These are phyloP conservation scores for Trichoderma sp. DNA, from an alignment of 2,329 filamentous ascomycete species.

Conservation along the genomic window DNA sequence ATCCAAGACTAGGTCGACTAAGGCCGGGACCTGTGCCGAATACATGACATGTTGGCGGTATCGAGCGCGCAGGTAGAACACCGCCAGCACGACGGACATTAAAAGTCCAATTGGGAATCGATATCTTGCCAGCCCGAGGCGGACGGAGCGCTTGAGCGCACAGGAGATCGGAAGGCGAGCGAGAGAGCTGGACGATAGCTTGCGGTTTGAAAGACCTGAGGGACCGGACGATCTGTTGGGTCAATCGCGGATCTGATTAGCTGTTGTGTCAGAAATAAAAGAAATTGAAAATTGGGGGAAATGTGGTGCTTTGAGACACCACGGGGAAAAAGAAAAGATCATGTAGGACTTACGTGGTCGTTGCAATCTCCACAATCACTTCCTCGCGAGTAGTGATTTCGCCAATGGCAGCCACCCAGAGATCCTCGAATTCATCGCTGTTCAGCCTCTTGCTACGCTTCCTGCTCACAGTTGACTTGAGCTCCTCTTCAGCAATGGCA, in stretches of 20 bases:
- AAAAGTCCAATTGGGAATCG: constrained; percentile 78
- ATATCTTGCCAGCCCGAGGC: constrained; percentile 83
- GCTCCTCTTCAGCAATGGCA: constrained; percentile 66
- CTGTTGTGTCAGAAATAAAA: constrained; percentile 60
- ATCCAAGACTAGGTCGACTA: constrained; percentile 84
- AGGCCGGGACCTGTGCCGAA: constrained; percentile 73
- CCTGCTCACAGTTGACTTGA: constrained; percentile 76
- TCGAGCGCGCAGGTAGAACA: constrained; percentile 66
- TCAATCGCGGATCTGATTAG: constrained; percentile 84
- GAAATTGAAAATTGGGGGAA: constrained; percentile 16
- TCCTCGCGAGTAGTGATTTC: constrained; percentile 69
- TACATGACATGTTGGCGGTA: constrained; percentile 67
- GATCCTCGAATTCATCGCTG: constrained; percentile 87
- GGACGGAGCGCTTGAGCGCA: constrained; percentile 75
- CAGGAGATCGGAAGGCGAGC: constrained; percentile 87
- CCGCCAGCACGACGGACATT: constrained; percentile 52
- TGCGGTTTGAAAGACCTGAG: constrained; percentile 62
- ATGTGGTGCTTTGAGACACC: not conserved
- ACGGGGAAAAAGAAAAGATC: constrained; percentile 31
- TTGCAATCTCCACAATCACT: constrained; percentile 51
- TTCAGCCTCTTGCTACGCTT: constrained; percentile 83
- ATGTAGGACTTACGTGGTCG: constrained; percentile 55
- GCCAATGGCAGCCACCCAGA: constrained; percentile 75
- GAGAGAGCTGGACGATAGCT: constrained; percentile 85
- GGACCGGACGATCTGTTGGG: constrained; percentile 72